Conservation (phyloP, 768 basidiomycete genomes). For the Lactarius deliciosus region DNA sequence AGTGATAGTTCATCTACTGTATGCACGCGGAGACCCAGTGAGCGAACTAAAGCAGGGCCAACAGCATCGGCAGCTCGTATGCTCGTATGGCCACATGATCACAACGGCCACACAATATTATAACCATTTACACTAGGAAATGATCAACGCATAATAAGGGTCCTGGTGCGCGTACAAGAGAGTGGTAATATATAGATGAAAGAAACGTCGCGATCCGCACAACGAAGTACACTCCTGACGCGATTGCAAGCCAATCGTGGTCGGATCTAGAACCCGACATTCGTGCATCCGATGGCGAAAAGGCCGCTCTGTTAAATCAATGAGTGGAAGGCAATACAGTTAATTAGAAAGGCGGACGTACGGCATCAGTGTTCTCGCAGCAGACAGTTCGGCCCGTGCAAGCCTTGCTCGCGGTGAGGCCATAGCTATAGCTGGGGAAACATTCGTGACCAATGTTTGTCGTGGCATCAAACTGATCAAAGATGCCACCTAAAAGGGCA, state of each 20-base stretch:
- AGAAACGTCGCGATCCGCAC: not conserved
- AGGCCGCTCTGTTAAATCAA: not conserved
- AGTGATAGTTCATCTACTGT: not conserved
- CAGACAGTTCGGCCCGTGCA: not conserved
- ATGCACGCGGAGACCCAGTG: not conserved
- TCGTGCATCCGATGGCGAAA: not conserved
- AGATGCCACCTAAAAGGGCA: not conserved
- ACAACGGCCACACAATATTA: not conserved
- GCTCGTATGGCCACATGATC: not conserved
- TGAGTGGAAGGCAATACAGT: not conserved
- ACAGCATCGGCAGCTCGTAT: not conserved
- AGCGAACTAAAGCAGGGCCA: not conserved
- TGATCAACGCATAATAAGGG: not conserved
- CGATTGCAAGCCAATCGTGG: too few relatives aligned
- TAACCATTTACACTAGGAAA: not conserved
- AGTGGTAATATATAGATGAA: slow-evolving; percentile 12
- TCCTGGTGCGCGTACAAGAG: slow-evolving; percentile 10
- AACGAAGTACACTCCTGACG: not conserved
- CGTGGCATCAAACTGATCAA: too few relatives aligned
- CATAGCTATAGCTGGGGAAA: too few relatives aligned
- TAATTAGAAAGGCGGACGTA: not conserved
- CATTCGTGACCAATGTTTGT: not conserved
- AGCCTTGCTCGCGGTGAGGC: not conserved
- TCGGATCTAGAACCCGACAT: too few relatives aligned
- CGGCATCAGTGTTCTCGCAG: not conserved